Conservation (phyloP, 2,329 filamentous ascomycete species). For the Aspergillus candidus region DNA sequence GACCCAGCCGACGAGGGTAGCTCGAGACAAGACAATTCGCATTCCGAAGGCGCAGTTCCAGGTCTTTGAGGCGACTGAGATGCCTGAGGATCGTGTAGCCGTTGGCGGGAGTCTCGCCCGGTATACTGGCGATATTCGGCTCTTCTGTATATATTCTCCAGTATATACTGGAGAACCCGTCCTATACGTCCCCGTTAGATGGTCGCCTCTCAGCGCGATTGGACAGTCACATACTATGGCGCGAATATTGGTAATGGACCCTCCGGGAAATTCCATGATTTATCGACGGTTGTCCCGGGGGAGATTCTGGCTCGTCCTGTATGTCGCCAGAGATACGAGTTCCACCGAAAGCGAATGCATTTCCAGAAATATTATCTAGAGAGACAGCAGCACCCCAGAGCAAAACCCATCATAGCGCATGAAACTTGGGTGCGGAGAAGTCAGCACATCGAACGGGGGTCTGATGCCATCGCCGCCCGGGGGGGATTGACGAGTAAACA, state of each 20-base stretch:
- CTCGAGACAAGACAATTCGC: conserved; percentile 35
- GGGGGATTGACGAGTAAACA: not conserved
- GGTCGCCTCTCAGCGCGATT: not conserved
- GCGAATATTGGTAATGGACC: conserved; percentile 38
- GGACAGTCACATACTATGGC: conserved; percentile 32
- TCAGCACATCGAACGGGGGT: conserved; percentile 17
- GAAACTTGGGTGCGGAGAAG: conserved; percentile 12
- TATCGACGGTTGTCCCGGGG: conserved; percentile 16
- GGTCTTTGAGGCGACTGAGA: conserved; percentile 35
- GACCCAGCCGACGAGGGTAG: conserved; percentile 31
- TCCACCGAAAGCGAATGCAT: conserved; percentile 27
- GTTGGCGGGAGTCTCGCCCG: conserved; percentile 29
- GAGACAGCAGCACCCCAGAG: conserved; percentile 8
- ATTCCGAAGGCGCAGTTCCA: conserved; percentile 32
- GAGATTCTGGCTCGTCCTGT: conserved; percentile 23
- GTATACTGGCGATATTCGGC: conserved; percentile 22
- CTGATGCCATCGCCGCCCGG: conserved; percentile 13
- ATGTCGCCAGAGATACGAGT: conserved; percentile 21
- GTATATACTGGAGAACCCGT: conserved; percentile 39
- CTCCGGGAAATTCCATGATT: conserved; percentile 41
- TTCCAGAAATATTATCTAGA: conserved; percentile 19
- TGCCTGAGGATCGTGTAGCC: conserved; percentile 34
- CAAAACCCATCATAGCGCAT: conserved; percentile 14
- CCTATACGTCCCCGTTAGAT: conserved; percentile 26
- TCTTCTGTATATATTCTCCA: conserved; percentile 41